These are phyloP conservation scores for Urtica urens DNA, from an alignment of 306 rosid species.

Conservation along the genomic window DNA sequence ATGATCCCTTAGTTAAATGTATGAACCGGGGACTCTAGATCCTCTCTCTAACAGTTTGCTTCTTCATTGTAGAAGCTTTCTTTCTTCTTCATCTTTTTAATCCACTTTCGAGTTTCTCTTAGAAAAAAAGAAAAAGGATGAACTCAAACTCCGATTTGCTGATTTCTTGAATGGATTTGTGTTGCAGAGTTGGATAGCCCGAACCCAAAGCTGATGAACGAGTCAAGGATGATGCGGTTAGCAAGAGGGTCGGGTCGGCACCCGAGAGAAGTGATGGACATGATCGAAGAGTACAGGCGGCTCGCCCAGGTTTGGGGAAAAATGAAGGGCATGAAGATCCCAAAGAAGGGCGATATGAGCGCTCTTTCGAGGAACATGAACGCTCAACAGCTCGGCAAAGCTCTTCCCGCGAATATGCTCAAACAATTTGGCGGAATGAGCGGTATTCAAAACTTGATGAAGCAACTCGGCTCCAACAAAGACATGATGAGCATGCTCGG, in stretches of 20 bases:
- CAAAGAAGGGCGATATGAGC: conserved; percentile 75
- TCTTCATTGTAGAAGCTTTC: too few species aligned
- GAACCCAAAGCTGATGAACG: conserved; percentile 66
- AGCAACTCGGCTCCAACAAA: conserved; percentile 64
- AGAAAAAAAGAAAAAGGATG: too few species aligned
- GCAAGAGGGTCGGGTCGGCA: conserved; percentile 78
- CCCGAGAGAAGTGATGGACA: conserved; percentile 54
- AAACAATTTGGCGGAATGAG: conserved; percentile 86
- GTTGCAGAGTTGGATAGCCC: conserved; percentile 74
- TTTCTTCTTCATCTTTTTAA: too few species aligned
- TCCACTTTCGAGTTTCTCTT: too few species aligned
- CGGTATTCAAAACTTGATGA: conserved; percentile 79
- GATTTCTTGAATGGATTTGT: not conserved
- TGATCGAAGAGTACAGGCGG: conserved; percentile 83
- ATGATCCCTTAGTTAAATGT: too few species aligned
- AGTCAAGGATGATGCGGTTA: conserved; percentile 68
- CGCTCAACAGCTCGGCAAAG: conserved; percentile 77
- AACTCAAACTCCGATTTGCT: conserved; percentile 15
- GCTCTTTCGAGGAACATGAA: conserved; percentile 64
- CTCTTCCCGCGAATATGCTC: conserved; percentile 74
- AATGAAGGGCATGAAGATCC: conserved; percentile 40
- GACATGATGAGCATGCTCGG: conserved; percentile 92
- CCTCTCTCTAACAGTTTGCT: too few species aligned
- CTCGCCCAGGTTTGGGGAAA: conserved; percentile 75
- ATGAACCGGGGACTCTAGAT: too few species aligned